Conservation (phyloP, 768 basidiomycete species). For the Agaricus blazei region DNA sequence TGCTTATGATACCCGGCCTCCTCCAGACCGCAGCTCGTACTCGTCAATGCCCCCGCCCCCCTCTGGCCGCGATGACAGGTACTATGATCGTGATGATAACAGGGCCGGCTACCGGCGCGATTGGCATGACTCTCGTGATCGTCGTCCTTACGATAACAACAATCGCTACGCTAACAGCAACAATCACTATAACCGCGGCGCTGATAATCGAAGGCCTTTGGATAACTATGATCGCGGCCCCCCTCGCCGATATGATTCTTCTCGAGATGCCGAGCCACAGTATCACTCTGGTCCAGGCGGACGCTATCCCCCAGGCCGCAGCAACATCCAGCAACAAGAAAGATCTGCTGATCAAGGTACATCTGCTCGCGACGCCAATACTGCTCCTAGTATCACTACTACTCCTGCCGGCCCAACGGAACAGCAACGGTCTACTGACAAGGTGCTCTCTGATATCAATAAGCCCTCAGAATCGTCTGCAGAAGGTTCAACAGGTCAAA, state of each 20-base stretch:
- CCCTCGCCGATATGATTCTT: conserved; percentile 4
- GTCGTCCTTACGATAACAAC: conserved; percentile 10
- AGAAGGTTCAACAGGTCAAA: not conserved
- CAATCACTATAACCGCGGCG: not conserved
- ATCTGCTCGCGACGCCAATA: not conserved
- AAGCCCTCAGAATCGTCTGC: not conserved
- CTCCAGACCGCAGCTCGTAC: not conserved
- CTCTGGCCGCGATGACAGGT: conserved; percentile 6
- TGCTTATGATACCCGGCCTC: conserved; percentile 3
- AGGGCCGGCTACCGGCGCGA: conserved; percentile 10
- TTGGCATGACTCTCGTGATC: conserved; percentile 11
- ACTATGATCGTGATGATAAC: conserved; percentile 9
- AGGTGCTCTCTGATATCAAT: not conserved
- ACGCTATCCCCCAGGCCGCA: not conserved
- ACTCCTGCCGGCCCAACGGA: not conserved
- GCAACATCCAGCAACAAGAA: not conserved
- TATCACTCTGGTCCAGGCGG: not conserved
- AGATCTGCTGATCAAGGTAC: not conserved
- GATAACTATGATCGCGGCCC: not conserved
- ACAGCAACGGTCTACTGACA: not conserved
- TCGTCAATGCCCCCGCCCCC: conserved; percentile 8
- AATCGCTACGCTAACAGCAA: not conserved
- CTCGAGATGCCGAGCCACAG: conserved; percentile 1
- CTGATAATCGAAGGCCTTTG: conserved; percentile 7
- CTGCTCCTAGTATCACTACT: not conserved